A percentile compares a stretch with the other conserved stretches of the same genome.
phyloP scores from a whole-genome alignment of 2,329 filamentous ascomycete species.

The Blastomyces emzantsi region DNA sequence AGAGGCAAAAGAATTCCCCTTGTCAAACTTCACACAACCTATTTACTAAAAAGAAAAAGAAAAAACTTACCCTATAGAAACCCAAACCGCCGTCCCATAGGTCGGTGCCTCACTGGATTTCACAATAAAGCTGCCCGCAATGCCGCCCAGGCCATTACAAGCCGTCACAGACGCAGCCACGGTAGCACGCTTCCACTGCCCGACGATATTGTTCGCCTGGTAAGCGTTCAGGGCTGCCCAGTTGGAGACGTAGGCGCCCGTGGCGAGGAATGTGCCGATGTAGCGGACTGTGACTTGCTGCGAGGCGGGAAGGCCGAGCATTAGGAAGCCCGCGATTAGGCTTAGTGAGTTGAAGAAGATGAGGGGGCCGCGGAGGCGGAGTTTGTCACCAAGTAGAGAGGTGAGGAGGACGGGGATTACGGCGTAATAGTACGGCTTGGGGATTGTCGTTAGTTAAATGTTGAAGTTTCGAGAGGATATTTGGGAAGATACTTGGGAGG shows the following conservation, averaged over 20 bases:
- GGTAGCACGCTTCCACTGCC: slow-evolving; percentile 57
- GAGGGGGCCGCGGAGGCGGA: slow-evolving; percentile 51
- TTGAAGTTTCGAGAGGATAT: not conserved
- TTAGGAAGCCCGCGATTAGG: slow-evolving; percentile 54
- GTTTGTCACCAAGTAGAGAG: slow-evolving; percentile 53
- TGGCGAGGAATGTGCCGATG: slow-evolving; percentile 56
- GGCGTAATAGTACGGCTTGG: slow-evolving; percentile 55
- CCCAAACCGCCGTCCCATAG: slow-evolving; percentile 58
- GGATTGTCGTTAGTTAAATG: slow-evolving; percentile 8
- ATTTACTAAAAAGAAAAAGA: not conserved
- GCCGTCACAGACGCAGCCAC: slow-evolving; percentile 53
- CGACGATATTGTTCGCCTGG: slow-evolving; percentile 53
- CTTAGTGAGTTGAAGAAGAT: slow-evolving; percentile 57
- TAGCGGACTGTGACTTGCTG: slow-evolving; percentile 53
- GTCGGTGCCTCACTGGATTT: slow-evolving; percentile 51
- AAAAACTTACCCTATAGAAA: slow-evolving; percentile 47
- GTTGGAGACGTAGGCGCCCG: slow-evolving; percentile 59
- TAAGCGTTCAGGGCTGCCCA: slow-evolving; percentile 59
- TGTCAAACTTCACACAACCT: too few species aligned
- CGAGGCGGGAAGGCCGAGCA: slow-evolving; percentile 51
- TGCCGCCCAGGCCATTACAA: slow-evolving; percentile 54
- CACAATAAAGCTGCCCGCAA: slow-evolving; percentile 59
- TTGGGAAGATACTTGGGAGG: not conserved
- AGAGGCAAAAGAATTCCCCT: not conserved
- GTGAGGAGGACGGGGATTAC: slow-evolving; percentile 55